Evolutionary conservation across 768 basidiomycete genomes (phyloP).

Genomic region (Boletus fagicola): DNA sequence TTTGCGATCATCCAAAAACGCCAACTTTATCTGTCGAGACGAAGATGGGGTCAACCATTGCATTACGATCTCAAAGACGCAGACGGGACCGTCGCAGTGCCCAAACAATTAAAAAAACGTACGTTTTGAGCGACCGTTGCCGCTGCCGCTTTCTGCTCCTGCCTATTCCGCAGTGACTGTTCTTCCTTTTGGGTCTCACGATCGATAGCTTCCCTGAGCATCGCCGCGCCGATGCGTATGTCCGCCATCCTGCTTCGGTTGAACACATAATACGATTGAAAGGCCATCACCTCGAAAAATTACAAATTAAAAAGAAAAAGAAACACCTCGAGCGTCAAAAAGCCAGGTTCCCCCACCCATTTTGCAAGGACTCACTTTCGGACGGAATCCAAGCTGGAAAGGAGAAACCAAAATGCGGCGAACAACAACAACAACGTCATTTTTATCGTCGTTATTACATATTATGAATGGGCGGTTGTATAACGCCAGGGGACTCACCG

Average conservation of each 20-base stretch:
- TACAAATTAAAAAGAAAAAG: too few species aligned
- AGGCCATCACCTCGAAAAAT: conserved; percentile 53
- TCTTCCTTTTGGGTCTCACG: conserved; percentile 49
- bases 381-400: conserved; percentile 66
- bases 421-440: not conserved
- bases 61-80: not conserved
- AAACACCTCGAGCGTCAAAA: not conserved
- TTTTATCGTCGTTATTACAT: too few species aligned
- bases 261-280: conserved; percentile 74
- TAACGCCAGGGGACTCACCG: conserved; percentile 32
- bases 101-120: too few species aligned
- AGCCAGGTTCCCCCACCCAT: not conserved
- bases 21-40: conserved; percentile 61
- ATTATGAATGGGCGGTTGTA: not conserved
- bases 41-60: not conserved
- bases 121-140: conserved; percentile 59
- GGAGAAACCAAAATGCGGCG: not conserved
- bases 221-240: conserved; percentile 59
- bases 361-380: conserved; percentile 47
- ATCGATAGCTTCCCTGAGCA: conserved; percentile 62
- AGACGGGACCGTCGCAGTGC: not conserved
- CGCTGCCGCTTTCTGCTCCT: conserved; percentile 57
- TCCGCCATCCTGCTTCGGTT: conserved; percentile 50
- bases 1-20: conserved; percentile 77
- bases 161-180: conserved; percentile 45